Evolutionary conservation across 1,139 yeast species (phyloP), one percentile per base, ranked within the genome.

Genomic region (Zygosaccharomyces sapae): DNA sequence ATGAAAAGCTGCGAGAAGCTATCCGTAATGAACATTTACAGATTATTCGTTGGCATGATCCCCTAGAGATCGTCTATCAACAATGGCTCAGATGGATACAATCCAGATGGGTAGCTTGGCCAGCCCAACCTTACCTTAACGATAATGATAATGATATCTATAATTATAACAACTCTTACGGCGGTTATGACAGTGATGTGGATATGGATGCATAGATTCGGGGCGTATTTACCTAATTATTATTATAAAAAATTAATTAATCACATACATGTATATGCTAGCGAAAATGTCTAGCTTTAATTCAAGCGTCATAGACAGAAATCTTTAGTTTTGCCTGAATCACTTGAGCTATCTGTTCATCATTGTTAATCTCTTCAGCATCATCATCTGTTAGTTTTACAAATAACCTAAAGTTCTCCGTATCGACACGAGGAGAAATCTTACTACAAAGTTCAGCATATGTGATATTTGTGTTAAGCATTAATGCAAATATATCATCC

Each of bases 401-500:
- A 33, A 49, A 65, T 19, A 72, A 53, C 39, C 59, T 65, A 53
- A 71, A 71, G 42, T 66, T 75, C 5, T 54, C 58, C 5, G 58
- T 51, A 27, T 63, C 68, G 44, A 90, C 75, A 48, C 97, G 74
- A 48, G 86, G 83, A 45, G 76, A 72, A 45, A 90, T 77, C 59
- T 83, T 79, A 29, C 73, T 70, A 58, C 80, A 79, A 51, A 92
- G 70, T 46, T 83, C 89, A 33, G 67, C 71, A 48, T 85, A 73
- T 3, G 81, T 70, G 43, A 83, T 78, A 54, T 75, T 76, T 4
- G 77, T 68, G 9, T 90, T 86, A 41, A 92, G 78, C 49, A 87
- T 73, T 48, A 92, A 74, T 6, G 96, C 97, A 72, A 92, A 88
- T 24, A 90, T 84, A 65, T 90, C 97, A 58, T 89, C 96, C 50